A percentile compares a stretch with the other conserved stretches of the same genome.
phyloP scores from a whole-genome alignment of 2,329 filamentous ascomycete species.

The Pseudocercospora cruenta region DNA sequence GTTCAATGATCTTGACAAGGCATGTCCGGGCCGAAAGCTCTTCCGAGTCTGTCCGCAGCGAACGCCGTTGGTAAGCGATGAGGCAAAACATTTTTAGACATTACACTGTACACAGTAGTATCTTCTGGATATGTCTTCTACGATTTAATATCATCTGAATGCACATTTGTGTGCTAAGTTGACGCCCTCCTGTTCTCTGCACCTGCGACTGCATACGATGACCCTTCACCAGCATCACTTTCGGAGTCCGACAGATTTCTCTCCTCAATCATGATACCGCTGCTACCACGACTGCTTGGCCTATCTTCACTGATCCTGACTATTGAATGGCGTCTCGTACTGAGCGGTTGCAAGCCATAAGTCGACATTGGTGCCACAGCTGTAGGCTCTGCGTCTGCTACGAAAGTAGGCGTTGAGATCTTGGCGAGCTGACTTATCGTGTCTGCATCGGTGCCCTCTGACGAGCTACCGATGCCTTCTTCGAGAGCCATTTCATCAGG shows the following conservation, averaged over 20 bases:
- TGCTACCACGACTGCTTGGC: conserved; percentile 37
- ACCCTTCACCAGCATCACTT: conserved; percentile 34
- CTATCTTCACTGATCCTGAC: conserved; percentile 36
- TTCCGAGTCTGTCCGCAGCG: background rate
- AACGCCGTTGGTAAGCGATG: conserved; percentile 1
- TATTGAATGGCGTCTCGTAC: conserved; percentile 4
- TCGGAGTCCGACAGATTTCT: conserved; percentile 43
- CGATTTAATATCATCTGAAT: background rate
- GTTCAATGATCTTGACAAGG: background rate
- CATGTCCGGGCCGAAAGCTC: background rate
- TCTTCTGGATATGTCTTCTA: background rate
- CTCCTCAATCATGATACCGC: conserved; percentile 48
- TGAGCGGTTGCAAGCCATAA: conserved; percentile 22
- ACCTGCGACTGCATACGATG: background rate
- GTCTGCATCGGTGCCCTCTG: conserved; percentile 28
- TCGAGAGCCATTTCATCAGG: conserved; percentile 17
- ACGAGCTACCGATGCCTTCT: conserved; percentile 8
- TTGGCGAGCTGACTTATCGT: conserved; percentile 41
- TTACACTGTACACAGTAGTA: background rate
- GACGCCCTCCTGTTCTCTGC: conserved; percentile 8
- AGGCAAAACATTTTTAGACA: background rate
- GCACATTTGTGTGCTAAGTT: background rate
- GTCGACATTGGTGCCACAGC: conserved; percentile 18
- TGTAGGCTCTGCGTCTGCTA: conserved; percentile 43
- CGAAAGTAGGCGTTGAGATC: conserved; percentile 41